Evolutionary conservation across 1,284 basidiomycete species (phyloP).

Genomic region (Apiotrichum brassicae): DNA sequence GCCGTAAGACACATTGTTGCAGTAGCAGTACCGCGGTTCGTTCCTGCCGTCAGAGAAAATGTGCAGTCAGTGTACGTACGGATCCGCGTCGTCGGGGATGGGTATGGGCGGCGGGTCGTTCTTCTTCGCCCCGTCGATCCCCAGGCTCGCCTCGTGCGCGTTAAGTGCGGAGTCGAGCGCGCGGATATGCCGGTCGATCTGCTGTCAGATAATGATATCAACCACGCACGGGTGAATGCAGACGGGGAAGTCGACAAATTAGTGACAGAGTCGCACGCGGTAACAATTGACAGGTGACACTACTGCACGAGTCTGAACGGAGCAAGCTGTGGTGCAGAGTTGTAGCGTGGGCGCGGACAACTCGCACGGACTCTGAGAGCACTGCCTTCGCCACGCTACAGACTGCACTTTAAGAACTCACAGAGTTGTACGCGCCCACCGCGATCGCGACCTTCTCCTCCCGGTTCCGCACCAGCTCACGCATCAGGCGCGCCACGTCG

Average conservation of each 20-base stretch:
- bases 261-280: too few species aligned
- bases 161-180: slow-evolving; percentile 49
- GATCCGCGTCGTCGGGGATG: slow-evolving; percentile 8
- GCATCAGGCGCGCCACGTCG: slow-evolving; percentile 36
- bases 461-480: slow-evolving; percentile 44
- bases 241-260: too few species aligned
- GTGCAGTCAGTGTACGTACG: background rate
- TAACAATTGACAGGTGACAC: too few species aligned
- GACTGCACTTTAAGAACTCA: too few species aligned
- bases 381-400: too few species aligned
- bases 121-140: slow-evolving; percentile 5
- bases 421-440: slow-evolving; percentile 49
- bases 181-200: slow-evolving; percentile 52
- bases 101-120: background rate
- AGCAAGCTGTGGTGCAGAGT: too few species aligned
- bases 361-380: too few species aligned
- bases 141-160: slow-evolving; percentile 40
- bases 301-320: too few species aligned
- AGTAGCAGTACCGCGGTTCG: slow-evolving; percentile 52
- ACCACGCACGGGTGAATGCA: too few species aligned
- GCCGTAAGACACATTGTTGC: slow-evolving; percentile 49
- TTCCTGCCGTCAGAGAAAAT: slow-evolving; percentile 21
- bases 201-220: too few species aligned
- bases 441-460: slow-evolving; percentile 52
- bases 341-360: too few species aligned